A percentile compares a stretch with the other conserved stretches of the same genome.
Conservation (phyloP, 495 filamentous ascomycete genomes). For the Podospora anserina region DNA sequence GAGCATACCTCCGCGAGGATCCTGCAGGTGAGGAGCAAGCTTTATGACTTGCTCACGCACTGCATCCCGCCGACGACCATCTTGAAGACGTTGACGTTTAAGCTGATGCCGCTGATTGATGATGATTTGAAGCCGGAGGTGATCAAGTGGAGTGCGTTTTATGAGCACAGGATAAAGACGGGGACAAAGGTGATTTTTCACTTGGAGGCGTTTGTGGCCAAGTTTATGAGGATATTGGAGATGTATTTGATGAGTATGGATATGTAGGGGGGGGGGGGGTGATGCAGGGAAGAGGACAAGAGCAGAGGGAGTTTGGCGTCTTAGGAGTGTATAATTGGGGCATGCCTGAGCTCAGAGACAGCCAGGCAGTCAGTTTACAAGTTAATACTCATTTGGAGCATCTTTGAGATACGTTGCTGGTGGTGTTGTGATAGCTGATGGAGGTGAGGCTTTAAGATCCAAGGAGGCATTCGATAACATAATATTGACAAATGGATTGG, state of each 20-base stretch:
- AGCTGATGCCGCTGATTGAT: constrained; percentile 80
- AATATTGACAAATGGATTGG: constrained; percentile 2
- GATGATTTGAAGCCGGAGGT: constrained; percentile 86
- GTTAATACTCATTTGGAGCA: neutral
- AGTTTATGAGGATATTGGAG: constrained; percentile 95
- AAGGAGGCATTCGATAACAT: neutral
- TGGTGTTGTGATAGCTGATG: neutral
- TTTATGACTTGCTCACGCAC: constrained; percentile 94
- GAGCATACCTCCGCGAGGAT: constrained; percentile 86
- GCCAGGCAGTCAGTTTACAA: neutral
- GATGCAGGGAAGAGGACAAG: neutral
- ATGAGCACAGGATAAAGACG: constrained; percentile 86
- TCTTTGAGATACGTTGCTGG: neutral
- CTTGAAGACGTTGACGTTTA: constrained; percentile 89
- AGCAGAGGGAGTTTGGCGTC: constrained; percentile 1
- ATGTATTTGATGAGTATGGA: constrained; percentile 93
- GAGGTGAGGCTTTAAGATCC: constrained; percentile 8
- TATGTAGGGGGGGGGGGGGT: constrained; percentile 31
- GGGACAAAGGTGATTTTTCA: constrained; percentile 98
- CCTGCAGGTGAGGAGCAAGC: constrained; percentile 79
- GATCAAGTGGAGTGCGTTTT: constrained; percentile 94
- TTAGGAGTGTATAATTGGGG: constrained; percentile 1
- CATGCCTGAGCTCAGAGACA: neutral
- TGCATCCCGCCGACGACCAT: constrained; percentile 94
- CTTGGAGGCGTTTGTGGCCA: constrained; percentile 95